phyloP scores from a whole-genome alignment of 495 filamentous ascomycete species.

The Hypoxylon subgilvum region DNA sequence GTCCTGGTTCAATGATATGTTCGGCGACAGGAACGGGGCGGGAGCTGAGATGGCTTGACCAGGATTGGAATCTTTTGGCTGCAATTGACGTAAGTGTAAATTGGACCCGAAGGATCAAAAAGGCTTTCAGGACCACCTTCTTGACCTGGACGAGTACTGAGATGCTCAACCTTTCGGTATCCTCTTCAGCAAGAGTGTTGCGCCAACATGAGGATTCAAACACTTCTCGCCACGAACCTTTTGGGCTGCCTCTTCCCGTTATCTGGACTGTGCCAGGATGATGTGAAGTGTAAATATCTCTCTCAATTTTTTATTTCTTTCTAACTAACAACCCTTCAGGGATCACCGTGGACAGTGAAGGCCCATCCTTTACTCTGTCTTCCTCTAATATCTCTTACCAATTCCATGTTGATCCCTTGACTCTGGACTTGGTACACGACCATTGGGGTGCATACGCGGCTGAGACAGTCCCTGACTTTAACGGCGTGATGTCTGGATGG shows the following conservation, averaged over 20 bases:
- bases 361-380: constrained; percentile 53
- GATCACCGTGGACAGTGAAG: constrained; percentile 51
- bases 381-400: constrained; percentile 58
- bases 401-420: constrained; percentile 59
- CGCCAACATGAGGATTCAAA: constrained; percentile 18
- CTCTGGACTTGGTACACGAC: constrained; percentile 57
- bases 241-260: constrained; percentile 32
- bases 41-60: constrained; percentile 7
- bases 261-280: constrained; percentile 27
- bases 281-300: constrained; percentile 32
- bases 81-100: constrained; percentile 20
- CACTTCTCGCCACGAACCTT: constrained; percentile 3
- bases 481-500: constrained; percentile 53
- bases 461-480: constrained; percentile 43
- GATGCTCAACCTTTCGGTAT: neutral
- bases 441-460: constrained; percentile 59
- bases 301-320: neutral
- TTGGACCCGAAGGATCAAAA: constrained; percentile 19
- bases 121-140: constrained; percentile 5
- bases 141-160: neutral
- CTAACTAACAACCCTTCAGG: constrained; percentile 42
- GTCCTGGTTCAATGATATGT: neutral
- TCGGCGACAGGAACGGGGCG: constrained; percentile 1
- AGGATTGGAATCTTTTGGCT: constrained; percentile 14
- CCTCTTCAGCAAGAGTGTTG: neutral